Percentiles rank a stretch among this genome's conserved stretches.
phyloP scores from a whole-genome alignment of 805 yeast species.

The Pichia exigua region DNA sequence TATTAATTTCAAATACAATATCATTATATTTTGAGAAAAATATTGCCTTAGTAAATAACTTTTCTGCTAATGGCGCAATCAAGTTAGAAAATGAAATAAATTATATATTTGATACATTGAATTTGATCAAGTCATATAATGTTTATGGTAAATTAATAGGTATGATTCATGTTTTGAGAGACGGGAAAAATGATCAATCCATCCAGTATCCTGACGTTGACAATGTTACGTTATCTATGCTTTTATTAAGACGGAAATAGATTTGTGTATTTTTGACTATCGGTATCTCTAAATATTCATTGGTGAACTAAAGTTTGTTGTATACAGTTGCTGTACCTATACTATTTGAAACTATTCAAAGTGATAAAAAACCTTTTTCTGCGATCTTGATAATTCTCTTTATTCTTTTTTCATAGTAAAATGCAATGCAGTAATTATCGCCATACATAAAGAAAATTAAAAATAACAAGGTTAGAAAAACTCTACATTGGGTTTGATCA shows the following conservation, averaged over 20 bases:
- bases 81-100: conserved; percentile 29
- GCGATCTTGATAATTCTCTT: too few species aligned
- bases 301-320: too few species aligned
- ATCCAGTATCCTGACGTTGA: neutral
- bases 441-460: too few species aligned
- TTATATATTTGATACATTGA: conserved; percentile 23
- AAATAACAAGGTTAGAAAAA: too few species aligned
- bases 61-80: conserved; percentile 28
- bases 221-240: neutral
- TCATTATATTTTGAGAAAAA: conserved; percentile 31
- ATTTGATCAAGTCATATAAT: conserved; percentile 16
- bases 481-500: too few species aligned
- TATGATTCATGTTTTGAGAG: neutral
- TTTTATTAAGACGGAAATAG: neutral
- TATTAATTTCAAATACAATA: conserved; percentile 23
- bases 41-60: conserved; percentile 32
- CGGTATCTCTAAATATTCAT: too few species aligned
- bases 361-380: too few species aligned
- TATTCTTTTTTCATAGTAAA: too few species aligned
- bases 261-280: too few species aligned
- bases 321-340: too few species aligned
- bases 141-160: neutral
- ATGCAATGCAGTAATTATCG: too few species aligned
- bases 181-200: neutral
- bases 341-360: too few species aligned